These are phyloP conservation scores for Fusarium acutatum DNA, from an alignment of 2,329 filamentous ascomycete species.

Conservation along the genomic window DNA sequence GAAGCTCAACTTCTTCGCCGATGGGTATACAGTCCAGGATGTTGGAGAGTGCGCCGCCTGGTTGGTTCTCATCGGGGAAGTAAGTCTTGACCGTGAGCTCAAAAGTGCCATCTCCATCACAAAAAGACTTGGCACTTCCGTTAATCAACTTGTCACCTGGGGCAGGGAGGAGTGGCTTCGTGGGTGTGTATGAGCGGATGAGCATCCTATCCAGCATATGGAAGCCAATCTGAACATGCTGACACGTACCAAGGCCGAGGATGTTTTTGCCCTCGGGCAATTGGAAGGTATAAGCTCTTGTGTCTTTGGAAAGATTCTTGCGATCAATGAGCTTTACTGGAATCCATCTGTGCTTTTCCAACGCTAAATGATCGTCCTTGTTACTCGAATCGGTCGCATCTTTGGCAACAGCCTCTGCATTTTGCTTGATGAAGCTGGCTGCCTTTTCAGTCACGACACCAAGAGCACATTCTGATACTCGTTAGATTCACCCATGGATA, in stretches of 20 bases:
- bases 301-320: neutral
- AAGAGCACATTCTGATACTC: neutral
- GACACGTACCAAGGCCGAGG: neutral
- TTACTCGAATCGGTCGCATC: neutral
- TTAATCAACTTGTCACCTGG: neutral
- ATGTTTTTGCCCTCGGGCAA: neutral
- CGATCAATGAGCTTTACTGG: neutral
- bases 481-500: neutral
- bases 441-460: neutral
- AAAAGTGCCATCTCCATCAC: neutral
- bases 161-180: neutral
- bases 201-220: neutral
- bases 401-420: neutral
- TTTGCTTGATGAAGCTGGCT: neutral
- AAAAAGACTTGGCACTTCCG: neutral
- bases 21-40: neutral
- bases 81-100: neutral
- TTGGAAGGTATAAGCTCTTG: neutral
- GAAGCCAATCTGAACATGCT: neutral
- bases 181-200: neutral
- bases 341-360: neutral
- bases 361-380: neutral
- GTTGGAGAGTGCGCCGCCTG: neutral
- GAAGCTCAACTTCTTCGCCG: constrained; percentile 49
- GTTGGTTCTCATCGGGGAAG: neutral